These are phyloP conservation scores for Fusarium protoensiforme DNA, from an alignment of 2,329 filamentous ascomycete species.

Conservation along the genomic window DNA sequence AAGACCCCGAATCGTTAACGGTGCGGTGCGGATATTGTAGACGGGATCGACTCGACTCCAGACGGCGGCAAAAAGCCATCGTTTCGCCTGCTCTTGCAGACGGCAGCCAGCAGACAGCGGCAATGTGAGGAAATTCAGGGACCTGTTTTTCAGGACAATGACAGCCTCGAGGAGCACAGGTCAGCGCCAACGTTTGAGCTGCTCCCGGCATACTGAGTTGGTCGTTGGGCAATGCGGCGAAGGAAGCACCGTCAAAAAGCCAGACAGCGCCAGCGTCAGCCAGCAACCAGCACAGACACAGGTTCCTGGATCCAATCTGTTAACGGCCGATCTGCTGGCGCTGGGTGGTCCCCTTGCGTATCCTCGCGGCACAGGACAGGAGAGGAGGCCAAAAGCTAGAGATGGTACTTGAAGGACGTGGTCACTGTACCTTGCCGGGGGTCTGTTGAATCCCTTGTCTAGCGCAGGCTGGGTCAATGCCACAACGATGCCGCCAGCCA, in stretches of 20 bases:
- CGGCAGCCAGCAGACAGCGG: conserved; percentile 14
- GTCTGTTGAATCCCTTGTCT: conserved; percentile 37
- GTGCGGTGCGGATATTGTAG: background rate
- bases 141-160: conserved; percentile 19
- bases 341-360: conserved; percentile 3
- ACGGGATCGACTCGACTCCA: background rate
- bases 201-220: conserved; percentile 17
- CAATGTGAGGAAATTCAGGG: conserved; percentile 32
- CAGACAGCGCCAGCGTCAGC: conserved; percentile 4
- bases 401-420: conserved; percentile 9
- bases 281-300: conserved; percentile 27
- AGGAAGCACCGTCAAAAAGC: conserved; percentile 26
- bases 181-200: conserved; percentile 35
- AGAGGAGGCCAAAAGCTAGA: conserved; percentile 10
- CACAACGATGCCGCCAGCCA: conserved; percentile 40
- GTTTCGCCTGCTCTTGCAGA: conserved; percentile 20
- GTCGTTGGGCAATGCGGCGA: conserved; percentile 27
- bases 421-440: conserved; percentile 29
- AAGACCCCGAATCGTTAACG: conserved; percentile 29
- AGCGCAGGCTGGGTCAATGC: conserved; percentile 47
- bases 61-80: conserved; percentile 5
- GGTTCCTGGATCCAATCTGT: conserved; percentile 29
- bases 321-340: conserved; percentile 10
- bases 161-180: conserved; percentile 21
- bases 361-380: background rate